Conservation (phyloP, 129 eudicot species). For the Centella asiatica region DNA sequence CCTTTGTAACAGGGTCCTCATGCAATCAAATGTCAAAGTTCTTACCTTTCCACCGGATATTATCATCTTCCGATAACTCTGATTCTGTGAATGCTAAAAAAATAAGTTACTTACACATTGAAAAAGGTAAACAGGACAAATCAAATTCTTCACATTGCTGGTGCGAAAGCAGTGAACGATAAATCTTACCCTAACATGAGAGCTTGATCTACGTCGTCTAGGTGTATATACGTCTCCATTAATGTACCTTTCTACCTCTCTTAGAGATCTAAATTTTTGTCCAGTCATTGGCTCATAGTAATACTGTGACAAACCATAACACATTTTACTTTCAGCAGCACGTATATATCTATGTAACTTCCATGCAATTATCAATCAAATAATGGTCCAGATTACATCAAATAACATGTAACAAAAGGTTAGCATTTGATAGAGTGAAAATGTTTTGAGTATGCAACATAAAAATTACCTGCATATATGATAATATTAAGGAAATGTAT, state of each 20-base stretch:
- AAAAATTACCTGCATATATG: too few relatives aligned
- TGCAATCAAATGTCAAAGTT: background rate
- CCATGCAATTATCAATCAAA: background rate
- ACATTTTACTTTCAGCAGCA: conserved; percentile 1
- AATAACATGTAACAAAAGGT: background rate
- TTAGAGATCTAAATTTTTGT: conserved; percentile 50
- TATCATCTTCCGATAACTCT: conserved; percentile 29
- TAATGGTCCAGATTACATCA: background rate
- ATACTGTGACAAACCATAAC: conserved; percentile 32
- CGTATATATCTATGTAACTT: background rate
- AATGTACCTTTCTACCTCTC: conserved; percentile 52
- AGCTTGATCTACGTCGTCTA: conserved; percentile 14
- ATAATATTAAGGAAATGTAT: too few relatives aligned
- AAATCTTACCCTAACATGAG: conserved; percentile 21
- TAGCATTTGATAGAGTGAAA: too few relatives aligned
- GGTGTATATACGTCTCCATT: conserved; percentile 38
- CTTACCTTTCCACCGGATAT: conserved; percentile 61
- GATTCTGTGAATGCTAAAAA: conserved; percentile 20
- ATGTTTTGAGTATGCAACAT: too few relatives aligned
- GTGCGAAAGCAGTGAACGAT: background rate
- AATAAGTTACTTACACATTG: conserved; percentile 2
- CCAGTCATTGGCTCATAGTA: conserved; percentile 60
- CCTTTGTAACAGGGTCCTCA: background rate
- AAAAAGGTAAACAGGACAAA: background rate
- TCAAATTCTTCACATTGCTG: conserved; percentile 8